These are phyloP conservation scores for Podaxis sp. DNA, from an alignment of 768 basidiomycete species.

Conservation along the genomic window DNA sequence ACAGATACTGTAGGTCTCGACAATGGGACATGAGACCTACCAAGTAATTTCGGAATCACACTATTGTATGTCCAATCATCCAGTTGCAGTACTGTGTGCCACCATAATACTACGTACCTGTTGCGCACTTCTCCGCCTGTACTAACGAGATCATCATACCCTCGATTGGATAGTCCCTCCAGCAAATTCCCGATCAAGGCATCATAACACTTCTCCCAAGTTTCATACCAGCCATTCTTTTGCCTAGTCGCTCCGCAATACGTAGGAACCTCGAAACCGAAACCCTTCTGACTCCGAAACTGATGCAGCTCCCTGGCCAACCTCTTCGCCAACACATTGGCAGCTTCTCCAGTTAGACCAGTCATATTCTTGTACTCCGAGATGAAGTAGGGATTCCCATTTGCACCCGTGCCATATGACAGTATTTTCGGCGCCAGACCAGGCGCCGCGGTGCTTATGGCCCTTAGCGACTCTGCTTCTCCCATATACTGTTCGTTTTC, in stretches of 20 bases:
- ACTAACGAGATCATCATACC: conserved; percentile 22
- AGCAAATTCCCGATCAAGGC: conserved; percentile 62
- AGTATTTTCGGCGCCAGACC: conserved; percentile 62
- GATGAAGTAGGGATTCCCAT: conserved; percentile 61
- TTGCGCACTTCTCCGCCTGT: conserved; percentile 22
- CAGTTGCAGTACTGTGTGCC: neutral
- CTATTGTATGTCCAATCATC: conserved; percentile 32
- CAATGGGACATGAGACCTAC: conserved; percentile 22
- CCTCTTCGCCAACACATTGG: conserved; percentile 53
- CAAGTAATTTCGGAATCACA: conserved; percentile 72
- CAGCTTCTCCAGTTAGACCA: conserved; percentile 45
- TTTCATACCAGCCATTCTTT: conserved; percentile 70
- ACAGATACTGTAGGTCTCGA: neutral
- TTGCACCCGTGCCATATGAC: conserved; percentile 41
- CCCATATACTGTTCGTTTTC: conserved; percentile 69
- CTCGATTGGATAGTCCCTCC: conserved; percentile 46
- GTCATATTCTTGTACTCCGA: conserved; percentile 70
- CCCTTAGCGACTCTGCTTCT: conserved; percentile 68
- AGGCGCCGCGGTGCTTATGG: conserved; percentile 64
- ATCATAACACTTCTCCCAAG: conserved; percentile 70
- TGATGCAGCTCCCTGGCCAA: conserved; percentile 68
- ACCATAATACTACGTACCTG: conserved; percentile 33
- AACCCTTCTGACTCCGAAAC: conserved; percentile 52
- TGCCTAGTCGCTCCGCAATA: conserved; percentile 75
- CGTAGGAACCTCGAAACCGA: conserved; percentile 73